Base-by-base conservation (phyloP, 257 asterid species). In the Scutellaria minor region DNA sequence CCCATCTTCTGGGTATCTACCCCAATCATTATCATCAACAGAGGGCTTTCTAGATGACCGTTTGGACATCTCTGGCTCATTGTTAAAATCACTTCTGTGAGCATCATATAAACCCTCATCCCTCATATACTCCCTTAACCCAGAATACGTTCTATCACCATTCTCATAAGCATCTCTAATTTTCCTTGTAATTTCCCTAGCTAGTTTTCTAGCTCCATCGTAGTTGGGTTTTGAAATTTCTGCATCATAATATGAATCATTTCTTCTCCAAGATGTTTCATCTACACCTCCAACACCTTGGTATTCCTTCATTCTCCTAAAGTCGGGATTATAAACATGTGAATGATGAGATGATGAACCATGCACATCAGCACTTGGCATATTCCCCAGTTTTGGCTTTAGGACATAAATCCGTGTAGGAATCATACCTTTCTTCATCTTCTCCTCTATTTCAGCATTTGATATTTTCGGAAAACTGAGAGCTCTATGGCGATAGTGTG, bases 401-500 rank as follows among this genome's bases (percentile, higher is more conserved):
- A 87, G 81, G 75, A 89, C 81, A 50, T 85, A 80, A 58, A 85
- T 87, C 58, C 74, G 83, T 5, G 84, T 76, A 7, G 87, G 86
- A 51, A 50, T 61, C 42, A 15, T 53, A 51, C 52, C 75, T 59
- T 77, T 70, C 24, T 61, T 85, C 75, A 71, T 52, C 55, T 76
- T 85, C 71, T 60, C 84, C 61, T 82, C 78, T 24, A 72, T 66
- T 55, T 72, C 84, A 71, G 10, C 55, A 55, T 62, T 63, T 37
- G 83, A 64, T 12, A 73, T 53, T 60, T 72, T 66, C 65, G 14
- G 70, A 69, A 81, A 74, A 68, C 60, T 52, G 7, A 9, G 77
- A 71, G 82, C 80, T 70, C 77, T 40, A 69, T 42, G 82, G 24
- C 10, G 59, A 72, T 66, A 53, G 10, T 64, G 77, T 9, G 78